Percentiles rank a stretch among this genome's conserved stretches.
phyloP scores from a whole-genome alignment of 495 filamentous ascomycete species.

The Penicillium nucicola region DNA sequence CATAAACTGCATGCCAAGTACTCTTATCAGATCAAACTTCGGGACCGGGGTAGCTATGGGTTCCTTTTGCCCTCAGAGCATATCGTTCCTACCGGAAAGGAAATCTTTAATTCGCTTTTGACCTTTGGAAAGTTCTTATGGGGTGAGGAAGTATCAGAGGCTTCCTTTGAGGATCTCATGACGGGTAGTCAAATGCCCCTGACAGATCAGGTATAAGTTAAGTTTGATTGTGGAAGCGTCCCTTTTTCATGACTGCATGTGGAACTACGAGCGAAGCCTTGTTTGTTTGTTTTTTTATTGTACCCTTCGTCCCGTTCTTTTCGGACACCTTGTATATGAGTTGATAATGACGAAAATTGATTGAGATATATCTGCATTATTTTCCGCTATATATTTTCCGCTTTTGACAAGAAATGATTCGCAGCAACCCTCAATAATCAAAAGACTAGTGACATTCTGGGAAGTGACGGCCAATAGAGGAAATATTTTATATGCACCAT shows the following conservation, averaged over 20 bases:
- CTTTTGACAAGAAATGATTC: too few species aligned
- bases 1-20: conserved; percentile 78
- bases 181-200: not conserved
- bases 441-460: too few species aligned
- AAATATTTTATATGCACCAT: too few species aligned
- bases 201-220: not conserved
- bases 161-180: not conserved
- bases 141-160: conserved; percentile 21
- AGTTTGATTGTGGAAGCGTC: not conserved
- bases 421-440: too few species aligned
- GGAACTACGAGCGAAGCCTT: not conserved
- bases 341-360: too few species aligned
- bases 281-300: too few species aligned
- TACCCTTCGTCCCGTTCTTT: too few species aligned
- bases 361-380: too few species aligned
- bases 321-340: not conserved
- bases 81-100: conserved; percentile 86
- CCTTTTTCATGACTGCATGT: conserved; percentile 5
- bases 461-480: too few species aligned
- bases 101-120: conserved; percentile 75
- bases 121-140: conserved; percentile 77
- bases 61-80: conserved; percentile 85
- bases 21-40: conserved; percentile 90
- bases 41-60: conserved; percentile 92
- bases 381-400: too few species aligned